Base-by-base conservation (phyloP, 805 yeast genomes). In the Candida silvatica region DNA sequence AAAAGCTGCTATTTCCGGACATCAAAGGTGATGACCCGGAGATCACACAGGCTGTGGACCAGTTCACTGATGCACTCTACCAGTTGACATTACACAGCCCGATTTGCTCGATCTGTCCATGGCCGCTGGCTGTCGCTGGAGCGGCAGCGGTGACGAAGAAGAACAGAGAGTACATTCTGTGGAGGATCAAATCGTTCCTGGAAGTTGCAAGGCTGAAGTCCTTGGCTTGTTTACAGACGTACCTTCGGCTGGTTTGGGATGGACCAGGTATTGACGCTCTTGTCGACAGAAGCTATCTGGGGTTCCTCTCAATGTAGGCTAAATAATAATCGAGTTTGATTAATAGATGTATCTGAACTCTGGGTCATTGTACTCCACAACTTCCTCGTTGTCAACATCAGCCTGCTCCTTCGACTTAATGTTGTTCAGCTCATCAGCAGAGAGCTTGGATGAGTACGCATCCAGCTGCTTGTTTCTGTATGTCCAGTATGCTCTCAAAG, bases 41-140 rank as follows among this genome's bases (percentile, higher is more conserved):
- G 15, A 29, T 45, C 11, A 40, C 40, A 29, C n/a, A 28, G 3
- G 14, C 36, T 3, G 36, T 45, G 7, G 34, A 37, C 4, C 19
- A 25, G 3, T 37, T 46, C n/a, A 30, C 34, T 14, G 27, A 37
- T 4, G 37, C 32, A 15, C 31, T 46, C 5, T 7, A 27, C n/a
- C 32, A 38, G 16, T 22, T 46, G 4, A 37, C 41, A 3, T n/a
- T 36, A 1, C 46, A 41, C 16, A 38, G 43, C 17, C 47, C 43
- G 17, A 30, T 35, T 11, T 37, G 41, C 6, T 34, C 30, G 12
- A 39, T 45, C 19, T 26, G 35, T 4, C 19, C 43, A 6, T 49
- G 50, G 49, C 38, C 49, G 3, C 20, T 48, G 5, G 36, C 43
- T 5, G 42, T 48, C 8, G 36, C 43, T 15, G 52, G 51, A 9